phyloP scores from a whole-genome alignment of 768 basidiomycete species.

The Rhodotorula graminis region DNA sequence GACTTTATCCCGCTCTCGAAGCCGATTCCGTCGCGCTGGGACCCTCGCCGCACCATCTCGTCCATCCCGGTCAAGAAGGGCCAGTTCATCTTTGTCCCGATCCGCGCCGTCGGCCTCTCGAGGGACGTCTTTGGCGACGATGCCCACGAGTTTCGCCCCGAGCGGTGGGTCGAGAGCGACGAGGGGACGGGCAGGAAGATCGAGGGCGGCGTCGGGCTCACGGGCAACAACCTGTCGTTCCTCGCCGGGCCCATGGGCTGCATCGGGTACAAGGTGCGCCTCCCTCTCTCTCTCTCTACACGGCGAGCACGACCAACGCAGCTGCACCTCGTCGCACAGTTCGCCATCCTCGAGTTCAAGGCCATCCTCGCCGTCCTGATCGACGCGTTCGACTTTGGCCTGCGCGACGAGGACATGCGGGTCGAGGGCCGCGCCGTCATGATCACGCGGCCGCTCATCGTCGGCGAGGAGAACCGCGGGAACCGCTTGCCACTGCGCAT shows the following conservation, averaged over 20 bases:
- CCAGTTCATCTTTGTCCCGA: slow-evolving; percentile 59
- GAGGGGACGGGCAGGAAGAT: slow-evolving; percentile 40
- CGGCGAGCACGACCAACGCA: no score
- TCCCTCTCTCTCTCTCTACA: neutral
- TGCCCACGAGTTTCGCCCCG: slow-evolving; percentile 59
- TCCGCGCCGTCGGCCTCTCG: slow-evolving; percentile 59
- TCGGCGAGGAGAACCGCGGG: slow-evolving; percentile 28
- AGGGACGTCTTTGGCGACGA: slow-evolving; percentile 61
- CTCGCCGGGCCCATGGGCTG: neutral
- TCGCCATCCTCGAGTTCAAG: neutral
- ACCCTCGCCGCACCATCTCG: slow-evolving; percentile 5
- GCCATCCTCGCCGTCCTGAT: slow-evolving; percentile 33
- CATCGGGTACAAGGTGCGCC: slow-evolving; percentile 25
- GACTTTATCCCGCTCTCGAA: slow-evolving; percentile 66
- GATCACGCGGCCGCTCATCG: slow-evolving; percentile 28
- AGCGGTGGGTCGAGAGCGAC: slow-evolving; percentile 53
- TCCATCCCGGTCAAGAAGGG: slow-evolving; percentile 51
- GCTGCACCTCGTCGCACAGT: neutral
- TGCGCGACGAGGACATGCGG: slow-evolving; percentile 11
- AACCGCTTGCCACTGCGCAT: slow-evolving; percentile 30
- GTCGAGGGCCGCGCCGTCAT: slow-evolving; percentile 27
- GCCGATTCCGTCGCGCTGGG: slow-evolving; percentile 5
- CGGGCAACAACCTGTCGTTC: slow-evolving; percentile 47
- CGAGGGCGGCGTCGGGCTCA: slow-evolving; percentile 55
- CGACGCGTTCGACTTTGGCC: slow-evolving; percentile 27